Evolutionary conservation across 2,329 filamentous ascomycete species (phyloP).

Genomic region (Calonectria crousiana): DNA sequence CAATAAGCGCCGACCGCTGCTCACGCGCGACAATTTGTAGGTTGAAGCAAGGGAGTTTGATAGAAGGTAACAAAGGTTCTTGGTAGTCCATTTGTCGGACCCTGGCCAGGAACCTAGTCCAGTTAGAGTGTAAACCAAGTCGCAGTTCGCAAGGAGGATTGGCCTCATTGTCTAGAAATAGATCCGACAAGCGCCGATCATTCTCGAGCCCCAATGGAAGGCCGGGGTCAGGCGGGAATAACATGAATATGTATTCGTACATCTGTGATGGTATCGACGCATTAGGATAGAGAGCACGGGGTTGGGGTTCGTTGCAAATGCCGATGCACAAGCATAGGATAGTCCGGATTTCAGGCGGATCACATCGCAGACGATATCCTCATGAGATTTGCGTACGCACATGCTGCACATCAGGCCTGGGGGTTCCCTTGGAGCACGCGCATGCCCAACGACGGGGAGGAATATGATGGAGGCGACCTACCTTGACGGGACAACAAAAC

Average conservation of each 20-base stretch:
- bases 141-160: neutral
- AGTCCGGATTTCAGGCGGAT: neutral
- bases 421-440: neutral
- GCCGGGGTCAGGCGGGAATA: constrained; percentile 25
- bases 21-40: neutral
- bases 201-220: neutral
- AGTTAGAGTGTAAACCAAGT: constrained; percentile 6
- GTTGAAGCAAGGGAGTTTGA: neutral
- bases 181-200: constrained; percentile 19
- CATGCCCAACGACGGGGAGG: constrained; percentile 2
- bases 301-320: constrained; percentile 21
- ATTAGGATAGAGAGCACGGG: constrained; percentile 22
- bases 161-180: constrained; percentile 17
- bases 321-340: constrained; percentile 10
- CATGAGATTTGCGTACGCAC: neutral
- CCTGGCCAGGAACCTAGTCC: neutral
- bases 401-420: constrained; percentile 1
- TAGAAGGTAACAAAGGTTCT: neutral
- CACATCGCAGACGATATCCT: neutral
- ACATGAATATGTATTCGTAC: neutral
- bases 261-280: neutral
- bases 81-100: neutral
- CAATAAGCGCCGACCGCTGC: neutral
- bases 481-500: neutral
- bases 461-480: neutral